Percentiles rank a stretch among this genome's conserved stretches.
phyloP scores from a whole-genome alignment of 192 early-diverging fungal species.

The Phycomyces nitens region DNA sequence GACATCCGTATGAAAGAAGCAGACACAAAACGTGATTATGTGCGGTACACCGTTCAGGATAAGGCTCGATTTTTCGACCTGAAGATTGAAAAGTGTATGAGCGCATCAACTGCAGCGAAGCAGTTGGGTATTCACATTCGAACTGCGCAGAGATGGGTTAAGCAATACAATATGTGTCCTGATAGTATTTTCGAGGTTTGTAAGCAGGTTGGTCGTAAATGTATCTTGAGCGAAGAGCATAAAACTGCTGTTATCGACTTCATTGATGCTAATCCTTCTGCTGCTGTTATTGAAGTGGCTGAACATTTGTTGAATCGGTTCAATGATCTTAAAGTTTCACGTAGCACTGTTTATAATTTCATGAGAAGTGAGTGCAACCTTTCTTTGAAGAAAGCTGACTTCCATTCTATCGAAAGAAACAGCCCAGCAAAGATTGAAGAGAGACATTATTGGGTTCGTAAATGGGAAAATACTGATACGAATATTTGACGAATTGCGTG shows the following conservation, averaged over 20 bases:
- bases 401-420: constrained; percentile 11
- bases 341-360: constrained; percentile 12
- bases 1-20: constrained; percentile 2
- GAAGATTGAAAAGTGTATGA: constrained; percentile 19
- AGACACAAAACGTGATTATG: constrained; percentile 1
- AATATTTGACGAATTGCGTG: constrained; percentile 14
- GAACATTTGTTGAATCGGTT: constrained; percentile 15
- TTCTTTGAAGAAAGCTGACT: constrained; percentile 7
- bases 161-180: constrained; percentile 5
- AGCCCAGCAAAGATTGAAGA: constrained; percentile 9
- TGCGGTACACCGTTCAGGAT: constrained; percentile 16
- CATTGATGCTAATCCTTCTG: constrained; percentile 19
- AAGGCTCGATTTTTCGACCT: constrained; percentile 16
- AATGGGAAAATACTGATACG: constrained; percentile 14
- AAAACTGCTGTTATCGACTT: constrained; percentile 9
- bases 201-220: constrained; percentile 6
- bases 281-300: constrained; percentile 17
- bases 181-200: constrained; percentile 13
- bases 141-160: constrained; percentile 11
- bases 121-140: constrained; percentile 15
- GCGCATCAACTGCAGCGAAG: constrained; percentile 8
- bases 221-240: constrained; percentile 15
- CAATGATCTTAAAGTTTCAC: constrained; percentile 16
- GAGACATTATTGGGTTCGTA: constrained; percentile 5
- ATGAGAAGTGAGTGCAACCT: constrained; percentile 15